Conservation (phyloP, 2,329 filamentous ascomycete genomes). For the Geosmithia flava region DNA sequence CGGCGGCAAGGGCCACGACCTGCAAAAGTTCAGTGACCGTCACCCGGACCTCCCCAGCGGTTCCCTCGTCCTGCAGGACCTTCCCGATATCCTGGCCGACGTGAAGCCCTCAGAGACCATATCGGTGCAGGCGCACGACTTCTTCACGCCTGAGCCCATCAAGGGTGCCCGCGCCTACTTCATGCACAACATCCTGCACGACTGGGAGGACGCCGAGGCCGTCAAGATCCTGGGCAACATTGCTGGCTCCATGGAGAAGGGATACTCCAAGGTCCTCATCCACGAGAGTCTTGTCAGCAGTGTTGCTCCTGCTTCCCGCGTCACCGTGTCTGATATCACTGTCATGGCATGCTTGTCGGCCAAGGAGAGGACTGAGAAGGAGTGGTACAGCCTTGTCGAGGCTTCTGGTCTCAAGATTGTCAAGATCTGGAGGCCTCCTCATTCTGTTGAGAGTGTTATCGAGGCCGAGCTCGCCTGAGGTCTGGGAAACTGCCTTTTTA, state of each 20-base stretch:
- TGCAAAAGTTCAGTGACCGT: conserved; percentile 17
- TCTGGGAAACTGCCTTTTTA: no score
- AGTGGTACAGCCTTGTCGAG: conserved; percentile 15
- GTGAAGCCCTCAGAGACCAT: conserved; percentile 15
- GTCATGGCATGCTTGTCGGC: conserved; percentile 17
- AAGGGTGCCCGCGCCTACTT: conserved; percentile 24
- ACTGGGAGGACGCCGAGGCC: conserved; percentile 20
- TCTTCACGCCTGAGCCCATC: conserved; percentile 30
- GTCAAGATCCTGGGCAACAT: conserved; percentile 16
- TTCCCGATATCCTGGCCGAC: conserved; percentile 23
- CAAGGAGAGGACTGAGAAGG: conserved; percentile 16
- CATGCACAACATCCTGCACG: conserved; percentile 26
- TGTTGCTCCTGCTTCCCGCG: conserved; percentile 13
- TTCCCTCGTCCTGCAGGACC: conserved; percentile 35
- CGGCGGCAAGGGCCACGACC: conserved; percentile 20
- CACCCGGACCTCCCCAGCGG: conserved; percentile 19
- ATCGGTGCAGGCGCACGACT: conserved; percentile 27
- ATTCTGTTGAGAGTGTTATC: conserved; percentile 15
- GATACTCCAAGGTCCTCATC: conserved; percentile 19
- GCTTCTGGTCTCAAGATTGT: conserved; percentile 11
- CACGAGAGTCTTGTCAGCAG: conserved; percentile 17
- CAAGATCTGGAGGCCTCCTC: conserved; percentile 15
- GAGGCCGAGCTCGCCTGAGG: conserved; percentile 10
- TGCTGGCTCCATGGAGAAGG: conserved; percentile 15
- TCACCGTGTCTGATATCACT: conserved; percentile 14